Percentiles rank a stretch among this genome's conserved stretches.
phyloP scores from a whole-genome alignment of 441 rosid genomes.

The Raphanus hybrid region DNA sequence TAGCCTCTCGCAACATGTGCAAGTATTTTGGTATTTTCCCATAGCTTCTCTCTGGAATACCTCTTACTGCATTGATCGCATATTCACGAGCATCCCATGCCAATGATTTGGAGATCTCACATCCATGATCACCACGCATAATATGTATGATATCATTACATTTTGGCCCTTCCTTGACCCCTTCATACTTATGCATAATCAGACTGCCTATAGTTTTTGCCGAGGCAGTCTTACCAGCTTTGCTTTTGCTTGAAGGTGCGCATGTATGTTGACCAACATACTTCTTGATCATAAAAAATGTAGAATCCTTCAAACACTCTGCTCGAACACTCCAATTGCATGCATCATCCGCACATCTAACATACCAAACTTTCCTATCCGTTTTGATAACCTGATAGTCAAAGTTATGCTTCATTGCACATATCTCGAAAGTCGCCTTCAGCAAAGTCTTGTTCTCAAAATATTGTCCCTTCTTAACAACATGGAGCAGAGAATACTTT shows the following conservation, averaged over 20 bases:
- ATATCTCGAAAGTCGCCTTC: not conserved
- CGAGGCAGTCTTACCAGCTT: not conserved
- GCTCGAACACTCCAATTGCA: not conserved
- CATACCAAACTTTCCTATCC: not conserved
- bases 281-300: not conserved
- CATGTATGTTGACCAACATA: not conserved
- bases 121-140: not conserved
- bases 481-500: not conserved
- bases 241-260: not conserved
- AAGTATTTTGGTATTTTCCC: not conserved
- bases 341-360: not conserved
- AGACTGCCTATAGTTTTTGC: not conserved
- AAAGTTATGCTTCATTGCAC: not conserved
- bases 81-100: not conserved
- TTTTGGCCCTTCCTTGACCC: not conserved
- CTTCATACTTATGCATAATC: not conserved
- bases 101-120: not conserved
- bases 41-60: not conserved
- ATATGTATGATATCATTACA: not conserved
- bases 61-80: not conserved
- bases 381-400: not conserved
- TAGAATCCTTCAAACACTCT: not conserved
- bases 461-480: not conserved
- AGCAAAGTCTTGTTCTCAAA: not conserved
- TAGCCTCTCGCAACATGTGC: not conserved